A percentile compares a stretch with the other conserved stretches of the same genome.
Evolutionary conservation across 208 protist genomes (phyloP).

Genomic region (Acanthamoeba sp.): DNA sequence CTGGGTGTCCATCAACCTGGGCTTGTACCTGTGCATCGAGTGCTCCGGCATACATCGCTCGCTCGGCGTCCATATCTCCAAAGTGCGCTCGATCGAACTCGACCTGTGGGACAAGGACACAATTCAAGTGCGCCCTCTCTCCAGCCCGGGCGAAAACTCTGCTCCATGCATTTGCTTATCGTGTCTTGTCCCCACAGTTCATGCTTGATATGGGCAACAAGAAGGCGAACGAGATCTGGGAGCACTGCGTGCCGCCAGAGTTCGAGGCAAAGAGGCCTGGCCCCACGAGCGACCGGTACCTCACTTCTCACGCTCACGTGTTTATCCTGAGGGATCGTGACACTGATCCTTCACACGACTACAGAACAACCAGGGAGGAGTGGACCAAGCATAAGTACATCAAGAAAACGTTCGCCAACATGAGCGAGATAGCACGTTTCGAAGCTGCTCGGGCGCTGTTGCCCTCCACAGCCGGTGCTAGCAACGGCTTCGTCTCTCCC

Average conservation of each 20-base stretch:
- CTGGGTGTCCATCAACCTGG: constrained; percentile 88
- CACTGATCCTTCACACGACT: neutral
- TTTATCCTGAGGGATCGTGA: neutral
- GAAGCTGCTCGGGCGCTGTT: neutral
- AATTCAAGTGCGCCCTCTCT: constrained; percentile 28
- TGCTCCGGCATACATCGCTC: constrained; percentile 88
- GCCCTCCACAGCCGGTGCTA: neutral
- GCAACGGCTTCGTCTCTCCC: constrained; percentile 15
- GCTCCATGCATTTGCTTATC: too few relatives aligned
- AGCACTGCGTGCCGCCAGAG: constrained; percentile 54
- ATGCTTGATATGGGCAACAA: constrained; percentile 72
- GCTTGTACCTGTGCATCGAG: constrained; percentile 89
- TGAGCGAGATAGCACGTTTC: neutral
- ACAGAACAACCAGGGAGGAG: constrained; percentile 56
- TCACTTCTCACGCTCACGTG: neutral
- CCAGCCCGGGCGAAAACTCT: too few relatives aligned
- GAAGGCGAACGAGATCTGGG: constrained; percentile 68
- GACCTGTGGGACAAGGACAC: constrained; percentile 78
- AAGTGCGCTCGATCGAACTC: constrained; percentile 85
- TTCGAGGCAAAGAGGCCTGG: constrained; percentile 14
- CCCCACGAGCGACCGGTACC: constrained; percentile 4
- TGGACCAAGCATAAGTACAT: constrained; percentile 68
- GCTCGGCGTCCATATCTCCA: constrained; percentile 86
- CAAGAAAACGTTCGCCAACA: constrained; percentile 68
- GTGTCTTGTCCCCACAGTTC: constrained; percentile 16